Percentiles rank a stretch among this genome's conserved stretches.
Evolutionary conservation across 768 basidiomycete genomes (phyloP).

Genomic region (Boletus coccyginus): DNA sequence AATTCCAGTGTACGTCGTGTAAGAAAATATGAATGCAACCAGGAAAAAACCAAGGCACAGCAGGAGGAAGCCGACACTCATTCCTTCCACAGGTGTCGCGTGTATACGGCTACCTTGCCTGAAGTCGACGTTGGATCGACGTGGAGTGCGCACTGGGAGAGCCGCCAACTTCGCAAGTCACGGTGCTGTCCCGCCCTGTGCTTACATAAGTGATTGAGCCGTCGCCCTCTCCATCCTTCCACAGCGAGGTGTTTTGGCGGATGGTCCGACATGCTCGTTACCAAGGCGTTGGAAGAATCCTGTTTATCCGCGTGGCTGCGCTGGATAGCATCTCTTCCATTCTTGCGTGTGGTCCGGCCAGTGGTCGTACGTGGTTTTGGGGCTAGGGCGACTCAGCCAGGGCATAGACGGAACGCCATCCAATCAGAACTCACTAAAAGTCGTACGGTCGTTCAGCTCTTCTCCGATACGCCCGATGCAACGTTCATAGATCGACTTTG

Average conservation of each 20-base stretch:
- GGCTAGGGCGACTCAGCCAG: background rate
- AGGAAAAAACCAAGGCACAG: constrained; percentile 14
- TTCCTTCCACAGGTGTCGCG: constrained; percentile 1
- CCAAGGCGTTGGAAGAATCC: background rate
- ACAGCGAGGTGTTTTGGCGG: constrained; percentile 1
- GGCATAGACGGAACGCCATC: background rate
- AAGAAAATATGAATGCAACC: constrained; percentile 12
- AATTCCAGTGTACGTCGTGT: constrained; percentile 23
- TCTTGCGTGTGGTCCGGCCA: background rate
- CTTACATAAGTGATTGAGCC: too few relatives aligned
- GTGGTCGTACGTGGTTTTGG: background rate
- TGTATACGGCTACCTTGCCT: background rate
- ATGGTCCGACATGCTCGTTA: background rate
- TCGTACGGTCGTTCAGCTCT: background rate
- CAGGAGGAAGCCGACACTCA: constrained; percentile 11
- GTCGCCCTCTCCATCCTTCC: background rate
- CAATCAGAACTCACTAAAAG: constrained; percentile 10
- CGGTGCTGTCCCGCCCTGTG: too few relatives aligned
- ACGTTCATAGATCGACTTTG: background rate
- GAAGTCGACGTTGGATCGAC: background rate
- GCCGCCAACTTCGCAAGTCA: too few relatives aligned
- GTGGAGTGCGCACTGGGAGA: background rate
- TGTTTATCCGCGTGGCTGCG: background rate
- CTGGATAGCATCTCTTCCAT: constrained; percentile 4
- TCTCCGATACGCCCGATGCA: constrained; percentile 5